These are phyloP conservation scores for Fusarium sp. DNA, from an alignment of 2,329 filamentous ascomycete species.

Conservation along the genomic window DNA sequence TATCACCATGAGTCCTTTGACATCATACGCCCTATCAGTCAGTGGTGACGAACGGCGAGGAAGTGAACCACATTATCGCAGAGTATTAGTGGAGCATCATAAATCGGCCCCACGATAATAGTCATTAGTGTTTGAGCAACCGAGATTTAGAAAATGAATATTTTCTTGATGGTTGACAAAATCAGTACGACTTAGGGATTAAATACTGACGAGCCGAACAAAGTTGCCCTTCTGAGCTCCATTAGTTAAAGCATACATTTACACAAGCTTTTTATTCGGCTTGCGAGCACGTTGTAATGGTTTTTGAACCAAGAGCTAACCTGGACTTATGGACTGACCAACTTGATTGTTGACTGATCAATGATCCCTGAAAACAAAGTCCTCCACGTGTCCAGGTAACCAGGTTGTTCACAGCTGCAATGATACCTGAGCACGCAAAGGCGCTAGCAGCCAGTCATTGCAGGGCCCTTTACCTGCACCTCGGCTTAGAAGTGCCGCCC, in stretches of 20 bases:
- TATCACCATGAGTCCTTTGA: background rate
- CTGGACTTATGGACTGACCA: conserved; percentile 12
- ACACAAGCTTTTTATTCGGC: background rate
- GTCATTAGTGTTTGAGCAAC: background rate
- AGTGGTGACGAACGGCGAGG: background rate
- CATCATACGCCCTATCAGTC: conserved; percentile 11
- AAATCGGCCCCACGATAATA: conserved; percentile 1
- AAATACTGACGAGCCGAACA: background rate
- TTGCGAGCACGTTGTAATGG: background rate
- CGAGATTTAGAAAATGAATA: conserved; percentile 8
- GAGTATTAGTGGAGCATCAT: background rate
- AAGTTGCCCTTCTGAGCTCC: background rate
- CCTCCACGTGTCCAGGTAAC: conserved; percentile 34
- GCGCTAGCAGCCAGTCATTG: conserved; percentile 17
- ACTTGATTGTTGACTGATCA: conserved; percentile 9
- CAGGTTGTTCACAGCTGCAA: conserved; percentile 23
- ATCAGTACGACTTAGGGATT: background rate
- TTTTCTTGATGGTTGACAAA: background rate
- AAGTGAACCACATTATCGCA: background rate
- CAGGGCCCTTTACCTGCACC: conserved; percentile 20
- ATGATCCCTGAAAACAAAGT: conserved; percentile 27
- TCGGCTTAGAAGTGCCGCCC: conserved; percentile 39
- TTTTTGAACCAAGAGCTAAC: conserved; percentile 8
- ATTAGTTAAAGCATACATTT: background rate
- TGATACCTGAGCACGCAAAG: conserved; percentile 29